A percentile compares a stretch with the other conserved stretches of the same genome.
phyloP scores from a whole-genome alignment of 495 filamentous ascomycete genomes.

The Aspergillus ostianus region DNA sequence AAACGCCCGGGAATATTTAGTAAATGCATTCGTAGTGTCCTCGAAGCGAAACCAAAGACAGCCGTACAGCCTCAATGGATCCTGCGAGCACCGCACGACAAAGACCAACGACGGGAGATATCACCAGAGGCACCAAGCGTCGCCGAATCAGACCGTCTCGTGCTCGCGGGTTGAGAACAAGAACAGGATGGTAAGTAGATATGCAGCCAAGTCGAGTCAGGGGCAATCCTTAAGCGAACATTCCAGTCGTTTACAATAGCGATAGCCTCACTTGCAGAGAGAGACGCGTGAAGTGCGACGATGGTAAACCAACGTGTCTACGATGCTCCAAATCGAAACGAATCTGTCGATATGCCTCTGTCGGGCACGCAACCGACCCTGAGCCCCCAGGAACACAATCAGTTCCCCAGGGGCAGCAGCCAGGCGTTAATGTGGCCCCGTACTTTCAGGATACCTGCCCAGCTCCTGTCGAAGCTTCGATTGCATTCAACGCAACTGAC shows the following conservation, averaged over 20 bases:
- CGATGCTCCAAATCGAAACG: conserved; percentile 9
- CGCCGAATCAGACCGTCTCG: conserved; percentile 13
- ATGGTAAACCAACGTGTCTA: conserved; percentile 12
- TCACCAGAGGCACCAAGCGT: conserved; percentile 4
- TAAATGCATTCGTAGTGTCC: neutral
- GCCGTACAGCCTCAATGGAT: conserved; percentile 1
- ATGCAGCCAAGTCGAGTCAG: neutral
- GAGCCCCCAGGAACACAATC: neutral
- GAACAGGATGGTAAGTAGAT: conserved; percentile 13
- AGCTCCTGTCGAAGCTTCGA: neutral
- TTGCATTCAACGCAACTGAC: neutral
- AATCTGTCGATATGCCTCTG: conserved; percentile 1
- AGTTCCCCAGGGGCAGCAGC: neutral
- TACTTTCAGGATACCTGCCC: neutral
- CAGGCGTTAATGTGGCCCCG: neutral
- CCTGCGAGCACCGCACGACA: neutral
- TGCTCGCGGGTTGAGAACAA: conserved; percentile 11
- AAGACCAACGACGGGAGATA: neutral
- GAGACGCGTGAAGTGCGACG: conserved; percentile 26
- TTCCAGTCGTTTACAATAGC: conserved; percentile 2
- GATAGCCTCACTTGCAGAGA: conserved; percentile 21
- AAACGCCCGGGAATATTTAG: conserved; percentile 2
- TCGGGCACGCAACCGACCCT: conserved; percentile 3
- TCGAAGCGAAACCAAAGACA: conserved; percentile 9
- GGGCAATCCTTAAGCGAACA: neutral